Percentiles rank a stretch among this genome's conserved stretches.
These are phyloP conservation scores for Ceratorhiza oryzae-sativae DNA, from an alignment of 1,284 basidiomycete species.

Conservation along the genomic window DNA sequence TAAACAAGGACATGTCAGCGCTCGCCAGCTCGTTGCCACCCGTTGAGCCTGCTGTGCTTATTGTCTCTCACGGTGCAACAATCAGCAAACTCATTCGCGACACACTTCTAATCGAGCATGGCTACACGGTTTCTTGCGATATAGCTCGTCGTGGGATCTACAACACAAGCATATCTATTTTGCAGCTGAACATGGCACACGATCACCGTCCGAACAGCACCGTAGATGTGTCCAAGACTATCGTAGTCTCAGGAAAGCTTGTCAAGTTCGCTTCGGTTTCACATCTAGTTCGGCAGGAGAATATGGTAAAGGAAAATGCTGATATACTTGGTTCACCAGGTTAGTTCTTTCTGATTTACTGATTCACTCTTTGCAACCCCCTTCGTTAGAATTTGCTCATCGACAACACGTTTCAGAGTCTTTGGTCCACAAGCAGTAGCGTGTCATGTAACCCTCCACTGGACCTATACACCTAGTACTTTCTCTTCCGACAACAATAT, in stretches of 20 bases:
- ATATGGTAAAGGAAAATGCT: constrained; percentile 27
- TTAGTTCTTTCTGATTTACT: neutral
- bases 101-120: constrained; percentile 6
- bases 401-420: neutral
- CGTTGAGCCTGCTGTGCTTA: constrained; percentile 27
- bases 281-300: constrained; percentile 1
- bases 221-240: neutral
- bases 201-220: neutral
- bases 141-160: constrained; percentile 23
- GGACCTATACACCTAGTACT: no score
- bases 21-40: neutral
- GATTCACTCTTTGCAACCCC: neutral
- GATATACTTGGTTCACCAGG: constrained; percentile 21
- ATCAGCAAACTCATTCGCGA: constrained; percentile 36
- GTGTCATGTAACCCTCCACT: no score
- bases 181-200: neutral
- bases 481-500: neutral
- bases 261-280: constrained; percentile 16
- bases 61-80: constrained; percentile 39
- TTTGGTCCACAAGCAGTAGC: neutral
- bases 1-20: neutral
- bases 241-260: constrained; percentile 20
- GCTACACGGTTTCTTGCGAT: constrained; percentile 19
- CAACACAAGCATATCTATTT: constrained; percentile 26
- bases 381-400: neutral